A percentile compares a stretch with the other conserved stretches of the same genome.
Evolutionary conservation across 192 early-diverging fungal species (phyloP).

Genomic region (Coemansia sp.): DNA sequence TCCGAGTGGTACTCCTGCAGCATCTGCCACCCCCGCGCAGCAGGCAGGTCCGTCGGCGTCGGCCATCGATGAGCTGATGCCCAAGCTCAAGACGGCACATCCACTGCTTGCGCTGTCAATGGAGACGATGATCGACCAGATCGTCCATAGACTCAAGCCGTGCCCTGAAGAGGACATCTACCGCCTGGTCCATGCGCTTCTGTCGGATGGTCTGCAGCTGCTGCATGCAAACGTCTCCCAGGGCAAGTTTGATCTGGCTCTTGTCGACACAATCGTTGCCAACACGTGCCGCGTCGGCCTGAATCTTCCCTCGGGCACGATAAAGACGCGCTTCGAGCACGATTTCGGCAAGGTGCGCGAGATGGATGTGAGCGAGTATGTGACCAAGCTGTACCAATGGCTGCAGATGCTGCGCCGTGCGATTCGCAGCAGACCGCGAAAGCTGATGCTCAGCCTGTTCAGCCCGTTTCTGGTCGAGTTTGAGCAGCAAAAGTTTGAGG

Average conservation of each 20-base stretch:
- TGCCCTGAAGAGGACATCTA: constrained; percentile 98
- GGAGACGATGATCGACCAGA: constrained; percentile 99
- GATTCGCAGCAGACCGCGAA: constrained; percentile 78
- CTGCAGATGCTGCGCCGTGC: constrained; percentile 88
- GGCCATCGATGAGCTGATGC: constrained; percentile 90
- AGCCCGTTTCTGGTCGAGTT: constrained; percentile 96
- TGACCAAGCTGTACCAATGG: constrained; percentile 88
- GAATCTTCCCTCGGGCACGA: constrained; percentile 68
- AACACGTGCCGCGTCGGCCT: constrained; percentile 91
- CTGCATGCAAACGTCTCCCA: constrained; percentile 47
- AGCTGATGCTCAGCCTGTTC: constrained; percentile 82
- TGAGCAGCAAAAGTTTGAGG: constrained; percentile 98
- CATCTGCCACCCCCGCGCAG: constrained; percentile 4
- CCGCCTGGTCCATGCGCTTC: constrained; percentile 85
- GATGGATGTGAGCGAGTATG: constrained; percentile 80
- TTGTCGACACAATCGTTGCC: constrained; percentile 40
- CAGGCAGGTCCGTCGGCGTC: constrained; percentile 6
- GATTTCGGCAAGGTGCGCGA: constrained; percentile 88
- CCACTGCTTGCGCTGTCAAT: constrained; percentile 92
- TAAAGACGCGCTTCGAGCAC: constrained; percentile 75
- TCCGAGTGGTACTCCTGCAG: neutral
- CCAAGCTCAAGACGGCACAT: constrained; percentile 90
- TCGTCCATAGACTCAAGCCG: constrained; percentile 90
- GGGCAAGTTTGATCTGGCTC: constrained; percentile 14
- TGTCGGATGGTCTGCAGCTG: constrained; percentile 85